Percentiles rank a stretch among this genome's conserved stretches.
phyloP scores from a whole-genome alignment of 2,329 filamentous ascomycete species.

The Paecilomyces fulvus region DNA sequence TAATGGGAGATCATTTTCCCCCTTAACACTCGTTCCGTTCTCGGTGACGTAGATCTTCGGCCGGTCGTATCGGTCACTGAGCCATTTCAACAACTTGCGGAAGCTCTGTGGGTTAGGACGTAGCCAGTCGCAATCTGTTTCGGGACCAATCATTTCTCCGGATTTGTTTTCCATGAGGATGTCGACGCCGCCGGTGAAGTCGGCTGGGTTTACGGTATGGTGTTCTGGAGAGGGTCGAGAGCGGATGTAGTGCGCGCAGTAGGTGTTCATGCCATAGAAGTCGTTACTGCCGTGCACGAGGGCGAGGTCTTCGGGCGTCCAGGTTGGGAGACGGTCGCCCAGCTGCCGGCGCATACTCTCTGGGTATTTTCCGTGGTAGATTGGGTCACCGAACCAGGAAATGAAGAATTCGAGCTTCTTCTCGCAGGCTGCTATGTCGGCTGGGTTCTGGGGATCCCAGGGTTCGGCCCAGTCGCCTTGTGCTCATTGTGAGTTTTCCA shows the following conservation, averaged over 20 bases:
- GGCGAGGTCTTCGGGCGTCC: constrained; percentile 61
- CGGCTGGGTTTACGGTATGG: constrained; percentile 50
- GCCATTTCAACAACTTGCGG: constrained; percentile 66
- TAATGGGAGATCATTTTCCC: constrained; percentile 65
- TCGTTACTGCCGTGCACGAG: constrained; percentile 82
- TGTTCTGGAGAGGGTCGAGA: constrained; percentile 46
- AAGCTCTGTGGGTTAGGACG: constrained; percentile 68
- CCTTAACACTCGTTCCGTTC: constrained; percentile 77
- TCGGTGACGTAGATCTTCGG: constrained; percentile 83
- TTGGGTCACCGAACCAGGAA: constrained; percentile 79
- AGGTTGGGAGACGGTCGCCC: constrained; percentile 65
- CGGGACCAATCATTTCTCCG: constrained; percentile 66
- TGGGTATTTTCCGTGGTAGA: constrained; percentile 79
- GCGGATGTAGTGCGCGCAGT: constrained; percentile 80
- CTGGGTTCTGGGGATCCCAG: constrained; percentile 68
- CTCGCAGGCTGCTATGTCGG: constrained; percentile 65
- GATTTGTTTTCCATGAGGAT: constrained; percentile 61
- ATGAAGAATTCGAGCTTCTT: constrained; percentile 84
- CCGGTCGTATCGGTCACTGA: constrained; percentile 65
- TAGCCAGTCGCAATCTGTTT: constrained; percentile 77
- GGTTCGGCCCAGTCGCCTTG: constrained; percentile 71
- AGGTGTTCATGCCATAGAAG: constrained; percentile 94
- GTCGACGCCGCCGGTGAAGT: constrained; percentile 70
- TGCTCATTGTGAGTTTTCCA: background rate
- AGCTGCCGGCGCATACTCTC: constrained; percentile 76